phyloP scores from a whole-genome alignment of 768 basidiomycete genomes.

The Leccinum boreale region DNA sequence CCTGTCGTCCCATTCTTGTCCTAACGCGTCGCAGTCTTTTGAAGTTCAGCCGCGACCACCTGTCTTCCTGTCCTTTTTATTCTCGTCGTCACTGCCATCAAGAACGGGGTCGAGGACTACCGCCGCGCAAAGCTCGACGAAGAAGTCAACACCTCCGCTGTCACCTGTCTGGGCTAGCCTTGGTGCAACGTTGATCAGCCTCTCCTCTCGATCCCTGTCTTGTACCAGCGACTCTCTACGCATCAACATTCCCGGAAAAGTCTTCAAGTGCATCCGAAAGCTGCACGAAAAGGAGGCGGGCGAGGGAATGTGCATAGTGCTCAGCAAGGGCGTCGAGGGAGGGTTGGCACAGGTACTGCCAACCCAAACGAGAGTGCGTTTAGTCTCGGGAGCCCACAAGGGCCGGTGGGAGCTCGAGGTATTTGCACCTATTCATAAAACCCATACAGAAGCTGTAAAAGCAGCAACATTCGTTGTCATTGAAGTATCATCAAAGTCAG shows the following conservation, averaged over 20 bases:
- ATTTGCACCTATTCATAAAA: too few species aligned
- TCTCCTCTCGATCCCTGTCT: constrained; percentile 68
- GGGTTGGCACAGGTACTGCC: constrained; percentile 40
- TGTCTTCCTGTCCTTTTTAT: constrained; percentile 88
- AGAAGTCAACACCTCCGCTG: constrained; percentile 91
- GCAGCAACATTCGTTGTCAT: too few species aligned
- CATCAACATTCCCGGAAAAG: constrained; percentile 64
- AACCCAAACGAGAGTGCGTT: constrained; percentile 43
- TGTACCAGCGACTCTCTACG: constrained; percentile 67
- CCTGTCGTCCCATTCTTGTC: not conserved
- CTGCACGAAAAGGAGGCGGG: constrained; percentile 78
- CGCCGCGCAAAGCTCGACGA: constrained; percentile 83
- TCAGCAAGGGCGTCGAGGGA: constrained; percentile 44
- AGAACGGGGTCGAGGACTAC: constrained; percentile 95
- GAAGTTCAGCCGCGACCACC: constrained; percentile 76
- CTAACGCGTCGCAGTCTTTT: constrained; percentile 61
- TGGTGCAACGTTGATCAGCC: constrained; percentile 92
- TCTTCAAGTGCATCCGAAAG: constrained; percentile 82
- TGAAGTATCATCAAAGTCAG: too few species aligned
- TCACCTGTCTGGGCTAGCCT: constrained; percentile 74
- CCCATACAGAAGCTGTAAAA: too few species aligned
- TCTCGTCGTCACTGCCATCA: constrained; percentile 83
- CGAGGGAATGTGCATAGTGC: constrained; percentile 58
- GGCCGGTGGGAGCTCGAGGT: constrained; percentile 33
- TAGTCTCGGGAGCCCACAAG: constrained; percentile 37